Conservation (phyloP, 2,329 filamentous ascomycete species). For the Microcera coccophila region DNA sequence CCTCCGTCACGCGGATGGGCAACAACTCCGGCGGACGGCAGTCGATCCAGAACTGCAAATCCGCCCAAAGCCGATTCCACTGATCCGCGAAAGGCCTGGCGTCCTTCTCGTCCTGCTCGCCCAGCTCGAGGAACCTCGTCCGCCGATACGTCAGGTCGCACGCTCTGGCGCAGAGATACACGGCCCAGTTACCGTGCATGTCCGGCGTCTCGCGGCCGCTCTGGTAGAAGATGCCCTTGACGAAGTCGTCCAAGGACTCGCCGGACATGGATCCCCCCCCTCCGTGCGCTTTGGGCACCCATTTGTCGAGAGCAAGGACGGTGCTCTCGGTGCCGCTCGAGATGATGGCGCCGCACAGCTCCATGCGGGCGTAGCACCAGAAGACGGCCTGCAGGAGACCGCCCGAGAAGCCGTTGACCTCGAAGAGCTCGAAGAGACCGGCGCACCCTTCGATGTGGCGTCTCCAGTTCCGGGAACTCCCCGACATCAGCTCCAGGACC, state of each 20-base stretch:
- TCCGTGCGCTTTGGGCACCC: too few species aligned
- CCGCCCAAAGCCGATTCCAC: slow-evolving; percentile 48
- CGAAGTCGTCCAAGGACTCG: slow-evolving; percentile 34
- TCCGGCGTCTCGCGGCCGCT: slow-evolving; percentile 38
- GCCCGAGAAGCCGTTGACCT: slow-evolving; percentile 50
- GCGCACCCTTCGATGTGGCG: slow-evolving; percentile 56
- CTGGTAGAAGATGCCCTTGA: slow-evolving; percentile 36
- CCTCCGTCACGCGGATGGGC: slow-evolving; percentile 44
- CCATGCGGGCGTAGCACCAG: slow-evolving; percentile 59
- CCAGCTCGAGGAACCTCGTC: slow-evolving; percentile 46
- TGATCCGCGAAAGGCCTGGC: slow-evolving; percentile 37
- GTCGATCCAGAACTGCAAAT: slow-evolving; percentile 46
- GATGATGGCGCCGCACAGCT: slow-evolving; percentile 54
- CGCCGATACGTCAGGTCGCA: slow-evolving; percentile 49
- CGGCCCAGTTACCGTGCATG: slow-evolving; percentile 57
- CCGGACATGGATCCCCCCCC: too few species aligned
- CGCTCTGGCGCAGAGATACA: slow-evolving; percentile 52
- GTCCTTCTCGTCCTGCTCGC: slow-evolving; percentile 42
- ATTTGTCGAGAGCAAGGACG: slow-evolving; percentile 45
- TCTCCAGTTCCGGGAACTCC: slow-evolving; percentile 46
- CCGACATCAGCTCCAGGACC: slow-evolving; percentile 45
- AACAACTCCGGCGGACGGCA: slow-evolving; percentile 45
- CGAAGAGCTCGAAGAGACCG: slow-evolving; percentile 49
- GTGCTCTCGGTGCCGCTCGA: slow-evolving; percentile 50
- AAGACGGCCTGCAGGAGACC: slow-evolving; percentile 53